These are phyloP conservation scores for Hypoxylon sp. DNA, from an alignment of 2,329 filamentous ascomycete species.

Conservation along the genomic window DNA sequence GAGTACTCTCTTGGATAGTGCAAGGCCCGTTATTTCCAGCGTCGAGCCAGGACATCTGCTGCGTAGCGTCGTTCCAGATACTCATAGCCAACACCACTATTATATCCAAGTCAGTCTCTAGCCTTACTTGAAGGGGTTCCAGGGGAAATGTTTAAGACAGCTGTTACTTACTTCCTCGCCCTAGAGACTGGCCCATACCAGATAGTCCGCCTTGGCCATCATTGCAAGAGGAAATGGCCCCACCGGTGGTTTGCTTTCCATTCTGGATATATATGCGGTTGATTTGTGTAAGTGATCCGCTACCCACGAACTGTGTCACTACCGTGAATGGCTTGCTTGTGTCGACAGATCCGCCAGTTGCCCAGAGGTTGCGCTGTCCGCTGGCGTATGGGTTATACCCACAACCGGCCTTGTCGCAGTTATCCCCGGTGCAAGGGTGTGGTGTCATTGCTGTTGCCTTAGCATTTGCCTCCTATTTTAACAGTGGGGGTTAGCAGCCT, in stretches of 20 bases:
- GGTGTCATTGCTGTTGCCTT: slow-evolving; percentile 27
- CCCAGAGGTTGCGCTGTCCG: slow-evolving; percentile 28
- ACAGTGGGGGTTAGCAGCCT: too few relatives aligned
- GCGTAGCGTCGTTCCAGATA: slow-evolving; percentile 30
- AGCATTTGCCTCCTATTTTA: slow-evolving; percentile 30
- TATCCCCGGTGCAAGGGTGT: slow-evolving; percentile 22
- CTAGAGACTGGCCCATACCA: slow-evolving; percentile 28
- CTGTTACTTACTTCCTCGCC: slow-evolving; percentile 31
- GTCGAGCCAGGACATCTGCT: slow-evolving; percentile 32
- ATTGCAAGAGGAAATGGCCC: slow-evolving; percentile 18
- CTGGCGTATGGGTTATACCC: slow-evolving; percentile 31
- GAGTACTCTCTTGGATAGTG: slow-evolving; percentile 24
- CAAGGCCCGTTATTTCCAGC: slow-evolving; percentile 27
- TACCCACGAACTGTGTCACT: slow-evolving; percentile 24
- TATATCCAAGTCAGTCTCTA: slow-evolving; percentile 9
- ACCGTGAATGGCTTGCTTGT: slow-evolving; percentile 27
- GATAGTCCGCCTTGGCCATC: slow-evolving; percentile 13
- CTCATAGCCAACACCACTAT: slow-evolving; percentile 31
- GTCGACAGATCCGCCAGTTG: slow-evolving; percentile 26
- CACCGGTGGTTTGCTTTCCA: slow-evolving; percentile 18
- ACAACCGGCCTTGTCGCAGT: slow-evolving; percentile 26
- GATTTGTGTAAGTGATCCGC: slow-evolving; percentile 19
- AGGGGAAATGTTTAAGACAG: background rate
- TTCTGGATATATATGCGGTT: slow-evolving; percentile 23
- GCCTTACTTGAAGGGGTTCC: background rate